Conservation (phyloP, 495 filamentous ascomycete species). For the Aspergillus hancockii region DNA sequence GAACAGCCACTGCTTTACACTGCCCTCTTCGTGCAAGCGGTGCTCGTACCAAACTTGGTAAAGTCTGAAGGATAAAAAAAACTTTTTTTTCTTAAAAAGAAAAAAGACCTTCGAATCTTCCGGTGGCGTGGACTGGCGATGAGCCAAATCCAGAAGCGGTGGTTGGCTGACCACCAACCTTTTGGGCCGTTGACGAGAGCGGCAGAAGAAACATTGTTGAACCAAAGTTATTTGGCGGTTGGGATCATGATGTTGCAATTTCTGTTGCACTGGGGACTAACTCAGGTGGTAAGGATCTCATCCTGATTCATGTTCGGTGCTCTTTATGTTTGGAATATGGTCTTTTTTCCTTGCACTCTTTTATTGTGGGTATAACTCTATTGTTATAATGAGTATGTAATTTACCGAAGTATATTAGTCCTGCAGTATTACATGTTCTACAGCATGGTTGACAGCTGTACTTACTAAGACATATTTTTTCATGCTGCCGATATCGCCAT, state of each 20-base stretch:
- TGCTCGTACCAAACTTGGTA: not conserved
- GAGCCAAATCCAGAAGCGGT: conserved; percentile 13
- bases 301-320: not conserved
- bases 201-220: conserved; percentile 2
- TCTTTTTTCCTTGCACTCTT: not conserved
- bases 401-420: not conserved
- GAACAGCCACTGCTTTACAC: not conserved
- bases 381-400: not conserved
- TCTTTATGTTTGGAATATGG: not conserved
- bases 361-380: not conserved
- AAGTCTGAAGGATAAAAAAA: not conserved
- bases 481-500: not conserved
- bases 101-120: not conserved
- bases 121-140: conserved; percentile 27
- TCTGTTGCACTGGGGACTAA: not conserved
- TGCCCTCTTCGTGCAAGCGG: not conserved
- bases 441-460: not conserved
- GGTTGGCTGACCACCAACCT: conserved; percentile 22
- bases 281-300: not conserved
- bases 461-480: not conserved
- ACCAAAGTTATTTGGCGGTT: conserved; percentile 2
- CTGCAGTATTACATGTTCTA: not conserved
- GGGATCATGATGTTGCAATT: not conserved
- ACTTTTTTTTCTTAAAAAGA: not conserved
- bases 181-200: conserved; percentile 18